These are phyloP conservation scores for Panus rudis DNA, from an alignment of 768 basidiomycete genomes.

Conservation along the genomic window DNA sequence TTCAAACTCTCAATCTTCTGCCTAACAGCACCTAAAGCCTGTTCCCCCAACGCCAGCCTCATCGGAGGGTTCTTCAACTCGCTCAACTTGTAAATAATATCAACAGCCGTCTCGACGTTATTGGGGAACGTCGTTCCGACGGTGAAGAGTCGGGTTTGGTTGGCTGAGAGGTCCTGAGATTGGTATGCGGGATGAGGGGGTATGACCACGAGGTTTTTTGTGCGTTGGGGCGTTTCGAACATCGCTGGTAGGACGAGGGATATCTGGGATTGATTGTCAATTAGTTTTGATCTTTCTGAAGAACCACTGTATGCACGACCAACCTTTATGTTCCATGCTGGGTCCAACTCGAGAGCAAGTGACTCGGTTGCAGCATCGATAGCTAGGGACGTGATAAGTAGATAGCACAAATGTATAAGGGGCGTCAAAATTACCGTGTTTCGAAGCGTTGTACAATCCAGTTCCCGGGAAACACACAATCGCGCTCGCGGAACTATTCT, in stretches of 20 bases:
- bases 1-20: constrained; percentile 5
- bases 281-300: too few relatives aligned
- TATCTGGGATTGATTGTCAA: constrained; percentile 1
- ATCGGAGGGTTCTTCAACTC: constrained; percentile 13
- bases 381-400: constrained; percentile 21
- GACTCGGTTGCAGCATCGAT: constrained; percentile 33
- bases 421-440: constrained; percentile 6
- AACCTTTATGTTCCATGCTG: constrained; percentile 42
- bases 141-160: background rate
- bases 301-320: too few relatives aligned
- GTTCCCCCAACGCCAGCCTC: constrained; percentile 13
- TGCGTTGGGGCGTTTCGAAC: constrained; percentile 4
- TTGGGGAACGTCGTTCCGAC: too few relatives aligned
- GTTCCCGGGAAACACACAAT: background rate
- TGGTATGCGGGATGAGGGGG: constrained; percentile 7
- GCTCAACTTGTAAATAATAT: constrained; percentile 13
- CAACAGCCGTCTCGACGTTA: constrained; percentile 15
- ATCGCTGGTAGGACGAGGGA: constrained; percentile 2
- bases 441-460: constrained; percentile 12
- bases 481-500: constrained; percentile 5
- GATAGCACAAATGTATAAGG: background rate
- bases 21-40: background rate
- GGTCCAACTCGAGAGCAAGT: constrained; percentile 34
- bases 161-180: background rate
- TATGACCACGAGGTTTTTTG: background rate